Percentiles rank a stretch among this genome's conserved stretches.
These are phyloP conservation scores for Stagonosporopsis chrysanthemi DNA, from an alignment of 2,329 filamentous ascomycete genomes.

Conservation along the genomic window DNA sequence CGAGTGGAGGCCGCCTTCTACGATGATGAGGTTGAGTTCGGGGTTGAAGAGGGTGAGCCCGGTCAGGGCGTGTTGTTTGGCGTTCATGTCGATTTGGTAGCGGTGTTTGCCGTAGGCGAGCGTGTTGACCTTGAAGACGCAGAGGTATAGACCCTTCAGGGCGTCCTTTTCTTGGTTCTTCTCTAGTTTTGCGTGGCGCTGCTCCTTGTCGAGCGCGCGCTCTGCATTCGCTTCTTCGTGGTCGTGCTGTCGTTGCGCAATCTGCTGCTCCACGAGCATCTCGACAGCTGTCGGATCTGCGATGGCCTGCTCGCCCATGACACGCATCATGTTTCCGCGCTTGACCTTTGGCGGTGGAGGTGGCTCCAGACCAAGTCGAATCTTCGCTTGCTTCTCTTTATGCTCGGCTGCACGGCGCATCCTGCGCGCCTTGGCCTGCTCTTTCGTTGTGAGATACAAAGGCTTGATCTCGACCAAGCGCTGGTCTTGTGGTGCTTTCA, in stretches of 20 bases:
- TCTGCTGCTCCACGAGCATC: constrained; percentile 90
- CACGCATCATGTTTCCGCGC: constrained; percentile 96
- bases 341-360: constrained; percentile 96
- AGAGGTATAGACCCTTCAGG: constrained; percentile 80
- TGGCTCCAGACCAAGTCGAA: constrained; percentile 85
- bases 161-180: constrained; percentile 87
- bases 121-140: constrained; percentile 88
- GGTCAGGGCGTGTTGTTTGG: constrained; percentile 85
- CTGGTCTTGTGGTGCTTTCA: constrained; percentile 91
- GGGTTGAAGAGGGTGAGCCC: constrained; percentile 94
- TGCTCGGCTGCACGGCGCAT: constrained; percentile 90
- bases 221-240: constrained; percentile 83
- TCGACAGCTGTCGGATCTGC: constrained; percentile 98
- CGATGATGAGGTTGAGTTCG: constrained; percentile 85
- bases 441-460: constrained; percentile 89
- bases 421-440: constrained; percentile 88
- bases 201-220: constrained; percentile 86
- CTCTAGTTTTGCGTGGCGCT: constrained; percentile 83
- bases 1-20: constrained; percentile 87
- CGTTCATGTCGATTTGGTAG: constrained; percentile 91
- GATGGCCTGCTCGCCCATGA: constrained; percentile 88
- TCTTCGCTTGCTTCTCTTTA: constrained; percentile 97
- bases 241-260: constrained; percentile 80
- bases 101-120: constrained; percentile 93
- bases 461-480: constrained; percentile 80